A percentile compares a stretch with the other conserved stretches of the same genome.
Evolutionary conservation across 148 eudicot genomes (phyloP).

Genomic region (Chenopodium quinoa): DNA sequence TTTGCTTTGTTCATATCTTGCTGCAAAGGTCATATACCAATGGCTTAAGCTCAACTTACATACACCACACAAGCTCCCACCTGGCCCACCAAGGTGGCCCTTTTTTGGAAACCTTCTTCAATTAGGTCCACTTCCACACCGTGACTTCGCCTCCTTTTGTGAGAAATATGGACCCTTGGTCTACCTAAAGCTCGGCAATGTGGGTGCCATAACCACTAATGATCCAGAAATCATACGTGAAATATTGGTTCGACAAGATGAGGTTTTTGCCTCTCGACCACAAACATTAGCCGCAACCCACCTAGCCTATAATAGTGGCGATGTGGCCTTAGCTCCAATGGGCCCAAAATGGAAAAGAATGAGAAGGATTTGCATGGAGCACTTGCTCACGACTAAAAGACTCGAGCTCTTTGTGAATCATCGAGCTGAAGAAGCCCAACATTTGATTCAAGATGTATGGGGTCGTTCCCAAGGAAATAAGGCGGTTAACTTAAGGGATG

Average conservation of each 20-base stretch:
- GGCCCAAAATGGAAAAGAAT: conserved; percentile 93
- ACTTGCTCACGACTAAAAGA: conserved; percentile 73
- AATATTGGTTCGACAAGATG: conserved; percentile 72
- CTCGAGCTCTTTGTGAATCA: conserved; percentile 64
- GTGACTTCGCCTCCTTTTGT: conserved; percentile 77
- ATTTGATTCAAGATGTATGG: conserved; percentile 67
- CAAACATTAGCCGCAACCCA: conserved; percentile 77
- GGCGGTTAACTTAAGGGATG: conserved; percentile 67
- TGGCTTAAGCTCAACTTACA: conserved; percentile 23
- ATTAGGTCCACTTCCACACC: conserved; percentile 70
- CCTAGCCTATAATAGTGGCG: conserved; percentile 75
- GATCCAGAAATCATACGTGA: conserved; percentile 78
- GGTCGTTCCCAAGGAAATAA: conserved; percentile 37
- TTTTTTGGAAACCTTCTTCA: conserved; percentile 90
- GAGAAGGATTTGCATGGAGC: conserved; percentile 94
- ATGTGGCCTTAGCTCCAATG: conserved; percentile 91
- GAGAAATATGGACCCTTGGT: conserved; percentile 82
- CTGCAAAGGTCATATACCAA: conserved; percentile 25
- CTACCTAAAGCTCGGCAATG: conserved; percentile 70
- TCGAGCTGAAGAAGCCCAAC: conserved; percentile 78
- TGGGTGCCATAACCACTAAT: conserved; percentile 89
- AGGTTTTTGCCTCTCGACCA: conserved; percentile 83
- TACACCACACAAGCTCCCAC: conserved; percentile 49
- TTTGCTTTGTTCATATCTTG: conserved; percentile 34
- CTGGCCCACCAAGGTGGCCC: conserved; percentile 88